phyloP scores from a whole-genome alignment of 78 protist genomes.

The Dictyostelium discoideum region dicty_2.7 NC_007088.5:465501-466000 shows the following conservation, averaged over 20 bases:
- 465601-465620: constrained; percentile 3
- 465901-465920: constrained; percentile 35
- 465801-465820: neutral
- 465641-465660: constrained; percentile 6
- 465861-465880: neutral
- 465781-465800: neutral
- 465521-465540: neutral
- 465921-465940: constrained; percentile 55
- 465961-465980: constrained; percentile 43
- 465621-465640: constrained; percentile 7
- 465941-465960: constrained; percentile 23
- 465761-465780: neutral
- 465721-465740: constrained; percentile 56
- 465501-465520: neutral
- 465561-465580: constrained; percentile 8
- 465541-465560: constrained; percentile 14
- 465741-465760: neutral
- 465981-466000: constrained; percentile 56
- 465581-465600: neutral
- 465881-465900: constrained; percentile 24
- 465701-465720: constrained; percentile 39
- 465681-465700: constrained; percentile 54
- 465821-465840: neutral
- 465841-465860: neutral
- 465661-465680: constrained; percentile 56